A percentile compares a stretch with the other conserved stretches of the same genome.
phyloP scores from a whole-genome alignment of 805 yeast genomes.

The Cyberlindnera saturnus region DNA sequence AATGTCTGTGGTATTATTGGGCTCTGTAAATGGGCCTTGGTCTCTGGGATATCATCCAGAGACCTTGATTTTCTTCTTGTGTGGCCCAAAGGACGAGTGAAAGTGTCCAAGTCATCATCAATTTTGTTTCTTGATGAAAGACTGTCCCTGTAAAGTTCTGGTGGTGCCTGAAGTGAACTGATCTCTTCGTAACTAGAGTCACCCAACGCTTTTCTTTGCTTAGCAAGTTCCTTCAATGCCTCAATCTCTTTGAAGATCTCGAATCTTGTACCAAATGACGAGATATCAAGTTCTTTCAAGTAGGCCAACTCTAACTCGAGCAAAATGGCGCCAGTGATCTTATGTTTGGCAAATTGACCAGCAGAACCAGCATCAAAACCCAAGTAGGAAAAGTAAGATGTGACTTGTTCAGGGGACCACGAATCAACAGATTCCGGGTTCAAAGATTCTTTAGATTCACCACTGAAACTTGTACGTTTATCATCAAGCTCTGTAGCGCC shows the following conservation, averaged over 20 bases:
- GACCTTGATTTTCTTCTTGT: slow-evolving; percentile 46
- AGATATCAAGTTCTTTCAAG: slow-evolving; percentile 85
- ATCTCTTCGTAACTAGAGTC: slow-evolving; percentile 8
- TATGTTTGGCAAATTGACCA: slow-evolving; percentile 77
- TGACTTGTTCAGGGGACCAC: slow-evolving; percentile 89
- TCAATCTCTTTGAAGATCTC: slow-evolving; percentile 89
- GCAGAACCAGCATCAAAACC: slow-evolving; percentile 76
- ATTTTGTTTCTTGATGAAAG: slow-evolving; percentile 1
- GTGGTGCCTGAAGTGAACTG: slow-evolving; percentile 12
- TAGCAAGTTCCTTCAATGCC: slow-evolving; percentile 35
- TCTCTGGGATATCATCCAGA: slow-evolving; percentile 35
- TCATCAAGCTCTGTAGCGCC: slow-evolving; percentile 7
- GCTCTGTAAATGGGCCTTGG: slow-evolving; percentile 1
- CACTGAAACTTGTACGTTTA: slow-evolving; percentile 11
- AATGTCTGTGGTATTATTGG: background rate
- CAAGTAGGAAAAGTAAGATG: slow-evolving; percentile 61
- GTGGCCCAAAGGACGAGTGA: slow-evolving; percentile 30
- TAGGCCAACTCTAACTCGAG: slow-evolving; percentile 81
- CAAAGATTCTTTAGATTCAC: slow-evolving; percentile 25
- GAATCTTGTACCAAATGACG: slow-evolving; percentile 91
- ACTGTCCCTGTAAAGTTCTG: slow-evolving; percentile 10
- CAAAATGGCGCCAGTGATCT: slow-evolving; percentile 81
- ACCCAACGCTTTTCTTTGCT: background rate
- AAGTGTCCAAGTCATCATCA: slow-evolving; percentile 13
- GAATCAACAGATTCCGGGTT: slow-evolving; percentile 43